Conservation (phyloP, 441 rosid genomes). For the Hura crepitans region DNA sequence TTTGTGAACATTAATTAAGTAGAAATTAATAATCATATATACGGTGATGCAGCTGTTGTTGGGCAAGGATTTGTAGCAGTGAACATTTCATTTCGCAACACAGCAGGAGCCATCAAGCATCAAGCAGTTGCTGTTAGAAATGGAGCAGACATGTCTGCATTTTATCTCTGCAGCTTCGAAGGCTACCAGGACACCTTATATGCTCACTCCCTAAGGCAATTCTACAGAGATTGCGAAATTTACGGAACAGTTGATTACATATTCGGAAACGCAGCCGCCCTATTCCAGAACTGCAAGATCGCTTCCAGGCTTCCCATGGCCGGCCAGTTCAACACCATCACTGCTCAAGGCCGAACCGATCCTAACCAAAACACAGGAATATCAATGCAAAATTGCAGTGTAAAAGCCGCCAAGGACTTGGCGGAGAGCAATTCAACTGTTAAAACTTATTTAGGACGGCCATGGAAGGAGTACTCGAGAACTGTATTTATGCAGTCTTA, state of each 20-base stretch:
- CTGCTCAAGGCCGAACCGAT: slow-evolving; percentile 71
- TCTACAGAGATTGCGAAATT: slow-evolving; percentile 55
- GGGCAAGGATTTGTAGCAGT: slow-evolving; percentile 49
- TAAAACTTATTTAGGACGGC: slow-evolving; percentile 54
- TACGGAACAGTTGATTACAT: slow-evolving; percentile 66
- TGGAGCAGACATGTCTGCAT: slow-evolving; percentile 54
- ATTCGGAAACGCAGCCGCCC: slow-evolving; percentile 63
- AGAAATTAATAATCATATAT: no score
- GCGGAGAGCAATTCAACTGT: slow-evolving; percentile 34
- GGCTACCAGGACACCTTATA: slow-evolving; percentile 59
- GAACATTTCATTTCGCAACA: slow-evolving; percentile 50
- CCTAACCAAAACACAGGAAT: slow-evolving; percentile 70
- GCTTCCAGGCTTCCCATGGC: slow-evolving; percentile 48
- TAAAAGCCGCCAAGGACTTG: slow-evolving; percentile 46
- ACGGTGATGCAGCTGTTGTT: slow-evolving; percentile 62
- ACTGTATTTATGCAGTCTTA: slow-evolving; percentile 49
- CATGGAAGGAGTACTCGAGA: slow-evolving; percentile 62
- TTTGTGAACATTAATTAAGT: no score
- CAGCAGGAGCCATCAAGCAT: slow-evolving; percentile 55
- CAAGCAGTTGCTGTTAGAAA: slow-evolving; percentile 58
- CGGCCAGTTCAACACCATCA: slow-evolving; percentile 65
- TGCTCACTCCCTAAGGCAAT: slow-evolving; percentile 51
- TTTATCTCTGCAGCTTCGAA: slow-evolving; percentile 59
- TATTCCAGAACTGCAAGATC: slow-evolving; percentile 53
- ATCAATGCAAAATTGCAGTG: slow-evolving; percentile 46